Percentiles rank a stretch among this genome's conserved stretches.
Evolutionary conservation across 306 rosid genomes (phyloP).

Genomic region (Lagenaria siceraria): DNA sequence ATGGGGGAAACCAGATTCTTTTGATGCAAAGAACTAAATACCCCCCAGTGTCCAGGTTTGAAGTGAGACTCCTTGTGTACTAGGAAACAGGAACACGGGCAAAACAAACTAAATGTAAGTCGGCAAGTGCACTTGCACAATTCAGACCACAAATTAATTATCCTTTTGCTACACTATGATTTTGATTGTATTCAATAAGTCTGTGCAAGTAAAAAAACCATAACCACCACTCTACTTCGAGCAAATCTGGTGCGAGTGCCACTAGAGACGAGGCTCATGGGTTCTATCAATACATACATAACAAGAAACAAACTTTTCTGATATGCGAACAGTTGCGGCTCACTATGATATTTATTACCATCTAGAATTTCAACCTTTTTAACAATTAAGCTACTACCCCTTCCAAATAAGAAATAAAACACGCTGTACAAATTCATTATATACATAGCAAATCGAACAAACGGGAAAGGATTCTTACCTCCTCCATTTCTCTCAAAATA

Average conservation of each 20-base stretch:
- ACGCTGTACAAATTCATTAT: not conserved
- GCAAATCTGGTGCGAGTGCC: not conserved
- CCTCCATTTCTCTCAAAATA: slow-evolving; percentile 89
- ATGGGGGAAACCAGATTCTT: not conserved
- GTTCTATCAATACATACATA: not conserved
- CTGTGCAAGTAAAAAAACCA: not conserved
- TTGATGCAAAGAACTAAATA: not conserved
- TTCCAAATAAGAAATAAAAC: not conserved
- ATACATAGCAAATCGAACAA: not conserved
- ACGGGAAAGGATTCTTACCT: slow-evolving; percentile 30
- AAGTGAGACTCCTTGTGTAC: not conserved
- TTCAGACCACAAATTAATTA: not conserved
- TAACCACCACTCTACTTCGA: not conserved
- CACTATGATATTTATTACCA: not conserved
- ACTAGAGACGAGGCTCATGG: not conserved
- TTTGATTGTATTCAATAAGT: not conserved
- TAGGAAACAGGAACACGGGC: not conserved
- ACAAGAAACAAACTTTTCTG: not conserved
- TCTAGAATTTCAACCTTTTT: not conserved
- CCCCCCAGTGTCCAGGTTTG: not conserved
- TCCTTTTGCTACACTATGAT: not conserved
- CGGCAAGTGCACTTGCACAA: not conserved
- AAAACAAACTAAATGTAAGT: not conserved
- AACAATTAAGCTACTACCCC: not conserved
- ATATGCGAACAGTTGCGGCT: not conserved